Evolutionary conservation across 2,329 filamentous ascomycete genomes (phyloP).

Genomic region (Hawksworthiomyces lignivorus): DNA sequence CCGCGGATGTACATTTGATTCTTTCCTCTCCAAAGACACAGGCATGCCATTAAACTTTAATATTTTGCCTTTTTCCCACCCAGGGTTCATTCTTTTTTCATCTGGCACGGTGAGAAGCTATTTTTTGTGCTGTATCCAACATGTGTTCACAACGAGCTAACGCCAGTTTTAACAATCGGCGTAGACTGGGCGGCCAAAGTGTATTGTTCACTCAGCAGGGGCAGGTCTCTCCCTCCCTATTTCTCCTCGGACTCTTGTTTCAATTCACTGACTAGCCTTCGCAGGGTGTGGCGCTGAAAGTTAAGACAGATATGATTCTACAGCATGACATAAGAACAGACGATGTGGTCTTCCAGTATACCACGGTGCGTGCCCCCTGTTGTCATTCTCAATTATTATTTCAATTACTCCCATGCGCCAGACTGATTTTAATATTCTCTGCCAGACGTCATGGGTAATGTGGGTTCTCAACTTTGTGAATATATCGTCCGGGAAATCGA

Average conservation of each 20-base stretch:
- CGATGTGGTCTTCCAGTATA: slow-evolving; percentile 12
- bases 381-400: too few species aligned
- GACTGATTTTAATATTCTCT: background rate
- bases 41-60: background rate
- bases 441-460: slow-evolving; percentile 12
- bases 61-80: slow-evolving; percentile 6
- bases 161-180: too few species aligned
- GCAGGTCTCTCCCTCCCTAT: background rate
- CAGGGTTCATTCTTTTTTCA: slow-evolving; percentile 8
- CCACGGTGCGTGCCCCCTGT: slow-evolving; percentile 7
- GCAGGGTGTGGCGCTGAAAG: slow-evolving; percentile 9
- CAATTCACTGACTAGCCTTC: background rate
- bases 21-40: slow-evolving; percentile 1
- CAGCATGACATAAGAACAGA: slow-evolving; percentile 8
- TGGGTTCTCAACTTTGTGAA: slow-evolving; percentile 12
- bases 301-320: slow-evolving; percentile 10
- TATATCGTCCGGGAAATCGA: slow-evolving; percentile 9
- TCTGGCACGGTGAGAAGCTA: slow-evolving; percentile 7
- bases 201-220: slow-evolving; percentile 7
- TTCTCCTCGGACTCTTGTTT: too few species aligned
- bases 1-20: slow-evolving; percentile 1
- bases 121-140: background rate
- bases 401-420: too few species aligned
- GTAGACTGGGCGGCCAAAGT: slow-evolving; percentile 9
- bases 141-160: too few species aligned